Evolutionary conservation across 1,284 basidiomycete genomes (phyloP).

Genomic region (Butyriboletus regius): DNA sequence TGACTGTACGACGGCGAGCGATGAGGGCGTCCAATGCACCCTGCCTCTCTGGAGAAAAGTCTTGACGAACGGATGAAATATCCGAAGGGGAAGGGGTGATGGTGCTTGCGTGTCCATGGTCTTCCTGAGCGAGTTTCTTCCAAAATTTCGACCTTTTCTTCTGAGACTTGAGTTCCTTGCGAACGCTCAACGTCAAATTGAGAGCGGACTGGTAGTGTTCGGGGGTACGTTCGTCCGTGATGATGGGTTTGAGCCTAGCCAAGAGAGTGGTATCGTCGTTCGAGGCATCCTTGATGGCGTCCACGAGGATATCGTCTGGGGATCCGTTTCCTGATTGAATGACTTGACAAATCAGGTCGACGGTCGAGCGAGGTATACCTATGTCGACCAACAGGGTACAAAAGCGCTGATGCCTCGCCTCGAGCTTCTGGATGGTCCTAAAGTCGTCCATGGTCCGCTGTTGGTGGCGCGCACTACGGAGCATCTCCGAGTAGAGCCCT

Average conservation of each 20-base stretch:
- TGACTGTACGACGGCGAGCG: constrained; percentile 20
- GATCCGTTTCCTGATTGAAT: constrained; percentile 21
- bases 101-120: constrained; percentile 28
- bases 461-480: constrained; percentile 17
- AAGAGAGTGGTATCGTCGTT: constrained; percentile 37
- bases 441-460: constrained; percentile 26
- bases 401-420: constrained; percentile 25
- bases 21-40: constrained; percentile 35
- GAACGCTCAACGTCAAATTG: constrained; percentile 40
- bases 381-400: constrained; percentile 30
- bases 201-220: constrained; percentile 48
- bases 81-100: constrained; percentile 48
- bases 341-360: constrained; percentile 20
- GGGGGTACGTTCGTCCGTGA: constrained; percentile 38
- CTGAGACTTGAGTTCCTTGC: constrained; percentile 39
- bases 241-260: constrained; percentile 40
- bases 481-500: constrained; percentile 30
- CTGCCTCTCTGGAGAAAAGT: constrained; percentile 38
- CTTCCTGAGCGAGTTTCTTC: constrained; percentile 40
- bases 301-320: constrained; percentile 42
- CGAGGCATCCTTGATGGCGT: constrained; percentile 42
- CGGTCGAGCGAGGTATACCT: constrained; percentile 25
- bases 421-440: constrained; percentile 27
- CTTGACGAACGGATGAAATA: constrained; percentile 44
- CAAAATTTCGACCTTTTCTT: constrained; percentile 43